Percentiles rank a stretch among this genome's conserved stretches.
These are phyloP conservation scores for Hyaloperonospora brassicae DNA, from an alignment of 352 stramenopile species.

Conservation along the genomic window DNA sequence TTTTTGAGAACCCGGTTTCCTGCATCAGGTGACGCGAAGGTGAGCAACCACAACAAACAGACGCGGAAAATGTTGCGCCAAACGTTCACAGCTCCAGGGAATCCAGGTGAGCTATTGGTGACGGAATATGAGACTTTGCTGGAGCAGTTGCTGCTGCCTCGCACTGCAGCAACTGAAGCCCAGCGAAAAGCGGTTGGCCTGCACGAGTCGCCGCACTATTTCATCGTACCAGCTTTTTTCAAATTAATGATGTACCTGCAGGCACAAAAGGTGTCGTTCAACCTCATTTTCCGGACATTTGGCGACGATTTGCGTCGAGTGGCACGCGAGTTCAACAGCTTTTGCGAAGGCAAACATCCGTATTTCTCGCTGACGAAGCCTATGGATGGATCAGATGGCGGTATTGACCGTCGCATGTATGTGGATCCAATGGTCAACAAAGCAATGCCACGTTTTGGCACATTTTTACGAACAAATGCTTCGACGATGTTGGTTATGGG, in stretches of 20 bases:
- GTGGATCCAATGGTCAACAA: constrained; percentile 11
- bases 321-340: constrained; percentile 69
- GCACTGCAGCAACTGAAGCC: constrained; percentile 7
- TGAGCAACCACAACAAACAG: constrained; percentile 52
- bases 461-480: constrained; percentile 47
- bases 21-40: constrained; percentile 34
- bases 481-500: constrained; percentile 59
- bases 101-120: constrained; percentile 40
- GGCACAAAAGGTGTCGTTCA: constrained; percentile 37
- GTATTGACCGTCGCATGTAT: constrained; percentile 48
- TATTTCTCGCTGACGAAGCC: constrained; percentile 35
- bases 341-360: constrained; percentile 45
- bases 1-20: constrained; percentile 65
- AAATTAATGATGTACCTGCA: constrained; percentile 46
- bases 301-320: constrained; percentile 62
- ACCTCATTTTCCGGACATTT: constrained; percentile 72
- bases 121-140: constrained; percentile 40
- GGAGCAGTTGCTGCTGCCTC: constrained; percentile 37
- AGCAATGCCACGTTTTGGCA: constrained; percentile 42
- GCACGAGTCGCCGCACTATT: constrained; percentile 38
- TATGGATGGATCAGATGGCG: constrained; percentile 53
- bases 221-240: constrained; percentile 68
- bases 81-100: constrained; percentile 48
- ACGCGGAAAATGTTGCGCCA: constrained; percentile 52
- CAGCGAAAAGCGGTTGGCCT: constrained; percentile 29